These are phyloP conservation scores for Mucor lusitanicus DNA, from an alignment of 371 early-diverging fungal species.

Conservation along the genomic window DNA sequence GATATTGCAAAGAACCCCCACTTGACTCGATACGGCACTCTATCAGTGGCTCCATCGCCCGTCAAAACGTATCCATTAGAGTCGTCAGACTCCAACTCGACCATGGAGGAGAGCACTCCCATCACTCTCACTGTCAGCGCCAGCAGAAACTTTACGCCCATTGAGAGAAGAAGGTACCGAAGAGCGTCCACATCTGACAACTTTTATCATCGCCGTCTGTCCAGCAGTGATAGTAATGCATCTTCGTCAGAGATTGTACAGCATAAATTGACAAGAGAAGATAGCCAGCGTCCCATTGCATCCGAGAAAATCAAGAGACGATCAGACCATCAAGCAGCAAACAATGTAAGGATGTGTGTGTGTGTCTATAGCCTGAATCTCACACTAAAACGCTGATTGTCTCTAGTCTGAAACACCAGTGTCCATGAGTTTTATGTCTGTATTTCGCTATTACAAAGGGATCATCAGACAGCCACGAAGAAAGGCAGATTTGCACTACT, in stretches of 20 bases:
- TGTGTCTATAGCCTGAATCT: neutral
- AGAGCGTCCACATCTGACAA: conserved; percentile 2
- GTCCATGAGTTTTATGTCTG: conserved; percentile 30
- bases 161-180: conserved; percentile 20
- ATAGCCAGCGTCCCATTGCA: conserved; percentile 50
- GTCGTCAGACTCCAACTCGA: conserved; percentile 35
- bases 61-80: conserved; percentile 21
- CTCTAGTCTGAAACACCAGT: conserved; percentile 5
- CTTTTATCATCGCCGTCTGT: conserved; percentile 5
- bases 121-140: neutral
- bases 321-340: conserved; percentile 24
- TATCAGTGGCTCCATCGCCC: neutral
- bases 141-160: conserved; percentile 4
- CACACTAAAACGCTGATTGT: neutral
- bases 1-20: neutral
- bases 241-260: conserved; percentile 20
- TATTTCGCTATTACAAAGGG: conserved; percentile 45
- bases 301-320: conserved; percentile 51
- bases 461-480: conserved; percentile 39
- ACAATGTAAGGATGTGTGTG: neutral
- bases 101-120: conserved; percentile 19
- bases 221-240: conserved; percentile 3
- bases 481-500: conserved; percentile 12
- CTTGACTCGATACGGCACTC: conserved; percentile 7
- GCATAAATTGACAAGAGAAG: conserved; percentile 45